A percentile compares a stretch with the other conserved stretches of the same genome.
phyloP scores from a whole-genome alignment of 768 basidiomycete species.

The Pulveroboletus sp. region DNA sequence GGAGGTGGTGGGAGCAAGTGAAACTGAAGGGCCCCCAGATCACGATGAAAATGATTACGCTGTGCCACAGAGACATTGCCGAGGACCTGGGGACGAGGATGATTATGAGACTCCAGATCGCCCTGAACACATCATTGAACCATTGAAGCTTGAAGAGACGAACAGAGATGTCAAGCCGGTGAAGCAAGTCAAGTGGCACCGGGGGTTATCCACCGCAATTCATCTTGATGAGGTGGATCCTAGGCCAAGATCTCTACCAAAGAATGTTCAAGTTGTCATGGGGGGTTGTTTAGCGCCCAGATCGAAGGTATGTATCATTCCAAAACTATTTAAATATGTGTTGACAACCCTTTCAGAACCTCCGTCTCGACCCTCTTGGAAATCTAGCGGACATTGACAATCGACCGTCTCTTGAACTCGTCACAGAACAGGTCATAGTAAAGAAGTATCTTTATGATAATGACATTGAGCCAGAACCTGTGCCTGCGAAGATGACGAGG shows the following conservation, averaged over 20 bases:
- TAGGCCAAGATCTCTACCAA: constrained; percentile 41
- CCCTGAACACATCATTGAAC: constrained; percentile 40
- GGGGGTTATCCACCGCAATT: constrained; percentile 58
- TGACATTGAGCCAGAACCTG: constrained; percentile 44
- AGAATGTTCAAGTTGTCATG: constrained; percentile 38
- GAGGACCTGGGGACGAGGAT: constrained; percentile 79
- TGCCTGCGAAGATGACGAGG: constrained; percentile 50
- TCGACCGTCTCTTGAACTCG: constrained; percentile 53
- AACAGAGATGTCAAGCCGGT: constrained; percentile 31
- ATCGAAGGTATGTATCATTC: constrained; percentile 54
- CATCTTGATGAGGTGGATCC: constrained; percentile 64
- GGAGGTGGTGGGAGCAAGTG: constrained; percentile 25
- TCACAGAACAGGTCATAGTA: constrained; percentile 63
- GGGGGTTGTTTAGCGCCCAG: constrained; percentile 70
- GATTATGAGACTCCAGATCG: constrained; percentile 70
- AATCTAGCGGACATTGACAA: constrained; percentile 58
- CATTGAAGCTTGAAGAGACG: constrained; percentile 35
- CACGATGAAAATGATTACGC: constrained; percentile 28
- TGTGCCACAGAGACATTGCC: constrained; percentile 40
- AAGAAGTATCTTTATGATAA: constrained; percentile 82
- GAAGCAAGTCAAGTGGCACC: constrained; percentile 78
- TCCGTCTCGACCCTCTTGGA: constrained; percentile 67
- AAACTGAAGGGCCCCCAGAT: constrained; percentile 29
- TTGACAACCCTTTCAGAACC: constrained; percentile 38
- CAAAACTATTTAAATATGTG: neutral